These are phyloP conservation scores for Aspergillus novoparasiticus DNA, from an alignment of 2,329 filamentous ascomycete genomes.

Conservation along the genomic window DNA sequence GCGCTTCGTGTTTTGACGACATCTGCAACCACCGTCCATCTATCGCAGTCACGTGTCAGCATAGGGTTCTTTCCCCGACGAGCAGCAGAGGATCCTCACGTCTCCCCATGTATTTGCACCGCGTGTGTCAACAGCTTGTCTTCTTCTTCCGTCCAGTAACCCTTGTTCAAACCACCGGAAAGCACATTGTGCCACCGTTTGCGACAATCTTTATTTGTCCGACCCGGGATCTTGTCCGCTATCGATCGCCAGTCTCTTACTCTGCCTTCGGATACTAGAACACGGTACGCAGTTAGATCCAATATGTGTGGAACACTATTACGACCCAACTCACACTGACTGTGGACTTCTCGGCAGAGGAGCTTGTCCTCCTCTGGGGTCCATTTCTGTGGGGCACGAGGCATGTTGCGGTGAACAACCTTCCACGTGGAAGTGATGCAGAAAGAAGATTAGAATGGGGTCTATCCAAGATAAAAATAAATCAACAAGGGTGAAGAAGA, in stretches of 20 bases:
- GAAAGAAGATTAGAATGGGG: neutral
- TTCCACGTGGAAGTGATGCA: neutral
- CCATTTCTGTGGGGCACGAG: slow-evolving; percentile 4
- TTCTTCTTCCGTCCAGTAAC: slow-evolving; percentile 6
- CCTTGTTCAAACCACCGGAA: neutral
- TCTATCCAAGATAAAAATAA: neutral
- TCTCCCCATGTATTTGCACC: neutral
- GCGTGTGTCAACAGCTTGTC: slow-evolving; percentile 1
- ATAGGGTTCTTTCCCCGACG: neutral
- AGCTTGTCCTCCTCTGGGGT: slow-evolving; percentile 1
- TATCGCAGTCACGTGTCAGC: neutral
- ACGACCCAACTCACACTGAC: neutral
- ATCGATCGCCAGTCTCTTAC: slow-evolving; percentile 2
- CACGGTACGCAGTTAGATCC: neutral
- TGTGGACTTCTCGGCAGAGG: neutral
- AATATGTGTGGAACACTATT: neutral
- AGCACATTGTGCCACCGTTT: slow-evolving; percentile 6
- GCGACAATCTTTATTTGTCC: slow-evolving; percentile 8
- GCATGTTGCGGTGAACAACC: neutral
- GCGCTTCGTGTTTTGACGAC: slow-evolving; percentile 2
- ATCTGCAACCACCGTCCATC: slow-evolving; percentile 1
- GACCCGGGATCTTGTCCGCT: slow-evolving; percentile 3
- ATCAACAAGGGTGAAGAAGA: neutral
- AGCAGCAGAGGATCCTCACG: neutral
- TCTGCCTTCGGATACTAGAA: neutral